These are phyloP conservation scores for Puccinia triticina DNA, from an alignment of 1,284 basidiomycete species.

Conservation along the genomic window DNA sequence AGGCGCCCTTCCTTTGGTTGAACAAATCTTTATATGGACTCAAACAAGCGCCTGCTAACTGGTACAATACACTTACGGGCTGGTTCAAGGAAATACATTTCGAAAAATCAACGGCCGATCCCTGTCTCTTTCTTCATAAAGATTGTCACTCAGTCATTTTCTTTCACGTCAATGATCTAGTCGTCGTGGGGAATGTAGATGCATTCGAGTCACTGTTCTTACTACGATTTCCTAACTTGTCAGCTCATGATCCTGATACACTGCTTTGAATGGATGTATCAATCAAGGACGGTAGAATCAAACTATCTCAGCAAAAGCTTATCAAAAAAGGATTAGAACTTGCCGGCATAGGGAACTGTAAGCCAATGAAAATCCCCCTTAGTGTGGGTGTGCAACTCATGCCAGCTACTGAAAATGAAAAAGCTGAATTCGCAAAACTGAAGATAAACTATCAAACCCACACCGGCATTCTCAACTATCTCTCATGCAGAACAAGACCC, in stretches of 20 bases:
- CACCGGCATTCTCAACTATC: slow-evolving; percentile 12
- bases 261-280: not conserved
- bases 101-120: not conserved
- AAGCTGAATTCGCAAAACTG: not conserved
- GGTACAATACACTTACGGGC: too few species aligned
- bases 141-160: not conserved
- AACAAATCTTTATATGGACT: not conserved
- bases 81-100: slow-evolving; percentile 2
- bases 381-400: not conserved
- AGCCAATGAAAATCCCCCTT: not conserved
- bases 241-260: not conserved
- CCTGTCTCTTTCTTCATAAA: slow-evolving; percentile 8
- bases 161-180: slow-evolving; percentile 4
- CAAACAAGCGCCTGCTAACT: too few species aligned
- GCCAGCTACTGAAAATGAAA: not conserved
- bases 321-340: not conserved
- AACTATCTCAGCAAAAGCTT: not conserved
- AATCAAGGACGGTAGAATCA: not conserved
- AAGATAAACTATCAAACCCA: not conserved
- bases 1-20: not conserved
- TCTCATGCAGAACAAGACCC: not conserved
- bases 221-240: not conserved
- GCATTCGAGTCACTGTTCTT: not conserved
- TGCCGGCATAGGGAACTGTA: not conserved
- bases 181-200: not conserved